Evolutionary conservation across 176 grass and related monocot genomes (phyloP).

Genomic region (Oryza rufipogon): DNA sequence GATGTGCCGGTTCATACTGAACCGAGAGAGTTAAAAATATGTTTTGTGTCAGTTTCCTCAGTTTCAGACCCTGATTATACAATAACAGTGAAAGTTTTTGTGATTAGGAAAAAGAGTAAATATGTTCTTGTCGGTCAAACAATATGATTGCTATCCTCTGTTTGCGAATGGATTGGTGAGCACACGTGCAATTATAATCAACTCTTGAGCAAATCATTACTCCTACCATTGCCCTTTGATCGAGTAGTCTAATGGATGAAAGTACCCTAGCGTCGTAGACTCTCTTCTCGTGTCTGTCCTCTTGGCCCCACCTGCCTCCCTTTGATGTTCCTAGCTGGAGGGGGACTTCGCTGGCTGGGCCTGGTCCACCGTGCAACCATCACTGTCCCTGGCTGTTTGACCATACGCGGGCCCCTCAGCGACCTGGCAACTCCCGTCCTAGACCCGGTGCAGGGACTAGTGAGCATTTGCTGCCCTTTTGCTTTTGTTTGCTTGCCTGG

Average conservation of each 20-base stretch:
- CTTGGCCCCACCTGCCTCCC: slow-evolving; percentile 24
- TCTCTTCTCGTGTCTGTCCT: slow-evolving; percentile 40
- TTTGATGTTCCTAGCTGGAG: slow-evolving; percentile 26
- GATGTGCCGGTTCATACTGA: neutral
- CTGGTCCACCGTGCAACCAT: slow-evolving; percentile 12
- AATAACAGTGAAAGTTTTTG: too few relatives aligned
- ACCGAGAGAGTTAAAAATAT: neutral
- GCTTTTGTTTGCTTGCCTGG: neutral
- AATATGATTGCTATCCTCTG: neutral
- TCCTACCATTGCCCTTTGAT: neutral
- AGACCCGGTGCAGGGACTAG: slow-evolving; percentile 24
- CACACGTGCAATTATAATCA: slow-evolving; percentile 38
- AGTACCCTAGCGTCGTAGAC: slow-evolving; percentile 26
- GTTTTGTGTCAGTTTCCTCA: neutral
- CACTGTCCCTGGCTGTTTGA: slow-evolving; percentile 28
- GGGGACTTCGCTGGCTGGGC: slow-evolving; percentile 32
- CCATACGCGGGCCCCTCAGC: neutral
- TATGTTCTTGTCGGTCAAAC: slow-evolving; percentile 6
- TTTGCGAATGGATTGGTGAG: neutral
- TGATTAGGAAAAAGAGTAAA: neutral
- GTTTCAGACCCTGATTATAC: neutral
- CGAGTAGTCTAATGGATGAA: slow-evolving; percentile 32
- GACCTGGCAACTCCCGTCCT: slow-evolving; percentile 25
- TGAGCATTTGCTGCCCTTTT: slow-evolving; percentile 10
- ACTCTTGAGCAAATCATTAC: slow-evolving; percentile 12